Base-by-base conservation (phyloP, 768 basidiomycete species). In the Cyclocybe aegerita region DNA sequence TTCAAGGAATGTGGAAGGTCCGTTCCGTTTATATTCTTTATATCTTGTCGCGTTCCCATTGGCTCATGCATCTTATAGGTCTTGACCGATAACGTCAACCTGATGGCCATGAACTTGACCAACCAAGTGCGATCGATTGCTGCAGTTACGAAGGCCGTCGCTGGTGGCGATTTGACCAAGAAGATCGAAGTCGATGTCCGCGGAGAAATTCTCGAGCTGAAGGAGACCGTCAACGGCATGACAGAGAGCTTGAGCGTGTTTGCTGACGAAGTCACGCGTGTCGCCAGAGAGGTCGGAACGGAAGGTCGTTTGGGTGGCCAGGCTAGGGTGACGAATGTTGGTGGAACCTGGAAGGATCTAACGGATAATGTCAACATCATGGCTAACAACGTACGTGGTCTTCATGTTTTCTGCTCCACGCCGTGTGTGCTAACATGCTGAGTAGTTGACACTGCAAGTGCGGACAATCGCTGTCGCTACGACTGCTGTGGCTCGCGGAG, bases 291-390 rank as follows among this genome's bases (percentile, higher is more conserved):
- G 70, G 97, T 98, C 64, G 97, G 97, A 29, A 98, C 95, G 7
- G 97, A 98, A 65, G 97, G 96, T 32, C 80, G 86, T 58, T 76
- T 98, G 61, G 97, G 96, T 44, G 96, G 95, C 8, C 95, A 96
- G 60, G 97, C 95, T 0, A 80, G 86, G 47, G 97, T 98, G 34
- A 88, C 86, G 54, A 91, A 93, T 62, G 93, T 99, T 39, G 91
- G 92, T 52, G 97, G 97, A 43, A 96, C 93, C 0, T 98, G 97
- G 97, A 93, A 93, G 75, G 90, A 93, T 64, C 75, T 98, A 71
- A 95, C 94, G 43, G 92, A 95, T 64, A 94, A 92, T 67, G 94
- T 97, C 59, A 97, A 96, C 64, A 83, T 92, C 61, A 96, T 96
- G 94, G 93, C 93, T 37, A 85, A 85, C 37, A 97, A 97, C 61